phyloP scores from a whole-genome alignment of 2,329 filamentous ascomycete species.

The Colletotrichum sp. region DNA sequence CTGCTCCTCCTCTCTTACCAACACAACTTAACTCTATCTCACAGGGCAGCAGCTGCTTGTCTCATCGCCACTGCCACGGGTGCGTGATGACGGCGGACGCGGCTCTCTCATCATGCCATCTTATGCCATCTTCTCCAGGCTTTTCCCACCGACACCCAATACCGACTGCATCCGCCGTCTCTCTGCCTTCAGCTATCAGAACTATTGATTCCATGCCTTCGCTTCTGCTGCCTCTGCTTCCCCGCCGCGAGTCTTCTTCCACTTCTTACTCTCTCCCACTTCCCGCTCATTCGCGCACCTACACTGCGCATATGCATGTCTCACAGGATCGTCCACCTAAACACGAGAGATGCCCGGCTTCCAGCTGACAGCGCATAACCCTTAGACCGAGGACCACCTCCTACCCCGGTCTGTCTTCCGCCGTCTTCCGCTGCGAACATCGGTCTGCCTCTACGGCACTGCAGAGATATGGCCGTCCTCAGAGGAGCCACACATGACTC shows the following conservation, averaged over 20 bases:
- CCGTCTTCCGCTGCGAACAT: background rate
- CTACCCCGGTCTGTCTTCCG: background rate
- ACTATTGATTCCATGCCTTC: background rate
- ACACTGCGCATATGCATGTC: constrained; percentile 4
- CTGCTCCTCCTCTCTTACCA: background rate
- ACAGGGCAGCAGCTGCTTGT: background rate
- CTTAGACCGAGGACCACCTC: background rate
- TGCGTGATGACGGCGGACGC: background rate
- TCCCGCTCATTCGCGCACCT: background rate
- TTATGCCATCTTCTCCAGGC: background rate
- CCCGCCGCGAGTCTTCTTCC: background rate
- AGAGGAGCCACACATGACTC: background rate
- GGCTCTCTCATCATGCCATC: background rate
- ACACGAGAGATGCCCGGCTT: background rate
- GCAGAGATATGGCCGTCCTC: background rate
- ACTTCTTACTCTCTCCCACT: background rate
- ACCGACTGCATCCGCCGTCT: background rate
- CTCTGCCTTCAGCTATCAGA: background rate
- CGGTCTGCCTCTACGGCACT: background rate
- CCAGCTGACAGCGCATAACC: constrained; percentile 6
- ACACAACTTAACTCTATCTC: background rate
- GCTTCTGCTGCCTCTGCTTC: background rate
- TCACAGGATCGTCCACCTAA: background rate
- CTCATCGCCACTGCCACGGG: background rate
- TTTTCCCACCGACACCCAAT: background rate